A percentile compares a stretch with the other conserved stretches of the same genome.
phyloP scores from a whole-genome alignment of 2,329 filamentous ascomycete species.

The Sphaceloma murrayae region DNA sequence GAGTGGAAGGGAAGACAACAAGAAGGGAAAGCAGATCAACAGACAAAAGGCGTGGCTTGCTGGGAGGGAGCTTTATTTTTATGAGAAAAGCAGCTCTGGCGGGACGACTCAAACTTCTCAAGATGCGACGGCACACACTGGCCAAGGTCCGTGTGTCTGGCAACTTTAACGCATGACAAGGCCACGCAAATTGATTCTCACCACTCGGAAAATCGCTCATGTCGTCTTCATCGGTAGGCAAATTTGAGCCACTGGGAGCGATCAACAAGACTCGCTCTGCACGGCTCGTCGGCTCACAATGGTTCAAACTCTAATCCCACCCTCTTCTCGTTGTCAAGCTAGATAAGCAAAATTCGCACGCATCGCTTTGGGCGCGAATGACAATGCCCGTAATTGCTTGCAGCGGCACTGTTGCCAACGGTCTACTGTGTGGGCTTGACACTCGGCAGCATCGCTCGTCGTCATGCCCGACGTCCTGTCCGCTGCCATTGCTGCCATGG shows the following conservation, averaged over 20 bases:
- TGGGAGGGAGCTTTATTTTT: slow-evolving; percentile 10
- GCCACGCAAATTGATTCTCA: background rate
- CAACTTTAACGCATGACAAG: background rate
- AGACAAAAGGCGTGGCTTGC: slow-evolving; percentile 6
- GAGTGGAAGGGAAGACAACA: slow-evolving; percentile 4
- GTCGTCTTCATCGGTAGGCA: background rate
- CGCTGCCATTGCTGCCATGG: no score
- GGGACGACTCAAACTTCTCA: background rate
- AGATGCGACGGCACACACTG: slow-evolving; percentile 10
- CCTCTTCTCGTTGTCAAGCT: no score
- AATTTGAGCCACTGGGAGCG: background rate
- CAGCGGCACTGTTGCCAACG: slow-evolving; percentile 10
- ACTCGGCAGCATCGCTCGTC: no score
- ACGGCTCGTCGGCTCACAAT: no score
- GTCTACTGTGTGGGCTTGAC: slow-evolving; percentile 9
- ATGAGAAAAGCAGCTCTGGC: background rate
- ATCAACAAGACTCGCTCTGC: background rate
- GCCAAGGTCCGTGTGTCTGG: background rate
- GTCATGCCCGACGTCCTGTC: no score
- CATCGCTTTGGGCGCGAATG: background rate
- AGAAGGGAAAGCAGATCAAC: slow-evolving; percentile 15
- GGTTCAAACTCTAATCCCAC: no score
- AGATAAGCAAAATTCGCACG: background rate
- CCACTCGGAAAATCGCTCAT: no score
- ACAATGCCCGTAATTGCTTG: slow-evolving; percentile 11